Base-by-base conservation (phyloP, 768 basidiomycete species). In the Punctularia strigosozonata region DNA sequence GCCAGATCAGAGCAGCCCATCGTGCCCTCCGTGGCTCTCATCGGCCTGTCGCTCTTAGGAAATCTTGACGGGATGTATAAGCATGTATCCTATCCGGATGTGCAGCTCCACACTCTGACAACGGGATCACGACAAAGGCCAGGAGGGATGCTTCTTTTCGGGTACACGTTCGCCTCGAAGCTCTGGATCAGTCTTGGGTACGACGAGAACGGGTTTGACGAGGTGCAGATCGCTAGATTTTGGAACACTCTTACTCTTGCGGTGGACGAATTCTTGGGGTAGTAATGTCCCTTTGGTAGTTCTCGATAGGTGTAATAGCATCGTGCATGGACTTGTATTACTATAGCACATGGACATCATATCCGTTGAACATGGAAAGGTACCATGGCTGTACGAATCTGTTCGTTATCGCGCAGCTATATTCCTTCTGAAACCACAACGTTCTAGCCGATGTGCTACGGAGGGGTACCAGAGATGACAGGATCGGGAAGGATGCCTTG, bases 1-100 rank as follows among this genome's bases (percentile, higher is more conserved):
- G 14, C 36, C 43, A 24, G 24, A 43, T 28, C 52, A 47, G 40
- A 26, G 31, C 48, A 51, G 8, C 42, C 58, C 4, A 67, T 62
- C 37, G 59, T 63, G 1, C 76, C 82, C 18, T 76, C 75, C 1
- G 56, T 57, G 1, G 82, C 80, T 7, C 64, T 90, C 35, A 69
- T 88, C 42, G 87, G 86, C 0, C 58, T 88, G 32, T 90, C 86
- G 4, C 66, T 91, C 43, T 65, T 89, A n/a, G 86, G 87, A 2
- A 89, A 87, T 52, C 62, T 89, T 38, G 85, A 89, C 53, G 80
- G 73, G 3, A 81, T 79, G 22, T 90, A 88, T 62, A 74, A 77
- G 46, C 84, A 87, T 52, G 58, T 64, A 7, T 45, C 57, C 2
- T 87, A 71, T 59, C 66, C 70, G 4, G 45, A 42, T 1, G 58